These are phyloP conservation scores for Monosporascus sp. DNA, from an alignment of 2,329 filamentous ascomycete genomes.

Conservation along the genomic window DNA sequence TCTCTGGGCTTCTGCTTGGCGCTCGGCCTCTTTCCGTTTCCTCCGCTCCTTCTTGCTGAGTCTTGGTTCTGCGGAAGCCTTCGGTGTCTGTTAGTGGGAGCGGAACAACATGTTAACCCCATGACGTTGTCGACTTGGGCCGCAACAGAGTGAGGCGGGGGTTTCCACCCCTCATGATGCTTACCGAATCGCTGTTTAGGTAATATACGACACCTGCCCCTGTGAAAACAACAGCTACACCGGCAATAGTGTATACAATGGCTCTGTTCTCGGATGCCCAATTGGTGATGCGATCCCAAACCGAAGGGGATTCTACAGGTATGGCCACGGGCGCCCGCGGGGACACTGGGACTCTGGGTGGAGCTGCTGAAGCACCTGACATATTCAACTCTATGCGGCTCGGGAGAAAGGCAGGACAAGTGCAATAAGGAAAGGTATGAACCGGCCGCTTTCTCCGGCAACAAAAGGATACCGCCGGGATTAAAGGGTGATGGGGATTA, in stretches of 20 bases:
- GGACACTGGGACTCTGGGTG: conserved; percentile 38
- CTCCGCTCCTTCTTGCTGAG: conserved; percentile 84
- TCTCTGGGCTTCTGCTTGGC: conserved; percentile 46
- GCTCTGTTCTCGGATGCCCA: conserved; percentile 97
- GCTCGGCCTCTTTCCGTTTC: conserved; percentile 76
- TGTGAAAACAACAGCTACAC: conserved; percentile 85
- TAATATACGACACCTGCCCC: conserved; percentile 93
- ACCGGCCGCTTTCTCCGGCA: no score
- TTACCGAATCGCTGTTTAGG: conserved; percentile 57
- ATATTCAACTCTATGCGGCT: conserved; percentile 16
- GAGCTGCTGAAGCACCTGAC: conserved; percentile 35
- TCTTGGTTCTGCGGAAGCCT: conserved; percentile 54
- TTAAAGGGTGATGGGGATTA: no score
- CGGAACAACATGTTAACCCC: conserved; percentile 1
- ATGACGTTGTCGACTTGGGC: conserved; percentile 4
- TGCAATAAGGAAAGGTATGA: no score
- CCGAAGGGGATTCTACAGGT: conserved; percentile 53
- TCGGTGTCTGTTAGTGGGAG: conserved; percentile 34
- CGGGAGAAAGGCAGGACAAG: no score
- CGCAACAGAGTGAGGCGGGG: conserved; percentile 1
- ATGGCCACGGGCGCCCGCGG: conserved; percentile 38
- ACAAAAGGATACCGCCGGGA: no score
- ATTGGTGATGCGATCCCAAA: conserved; percentile 84
- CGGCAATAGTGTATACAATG: conserved; percentile 91
- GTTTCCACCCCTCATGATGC: conserved; percentile 15